These are phyloP conservation scores for Oryza brachyantha DNA, from an alignment of 176 grass and related monocot genomes.

Conservation along the genomic window DNA sequence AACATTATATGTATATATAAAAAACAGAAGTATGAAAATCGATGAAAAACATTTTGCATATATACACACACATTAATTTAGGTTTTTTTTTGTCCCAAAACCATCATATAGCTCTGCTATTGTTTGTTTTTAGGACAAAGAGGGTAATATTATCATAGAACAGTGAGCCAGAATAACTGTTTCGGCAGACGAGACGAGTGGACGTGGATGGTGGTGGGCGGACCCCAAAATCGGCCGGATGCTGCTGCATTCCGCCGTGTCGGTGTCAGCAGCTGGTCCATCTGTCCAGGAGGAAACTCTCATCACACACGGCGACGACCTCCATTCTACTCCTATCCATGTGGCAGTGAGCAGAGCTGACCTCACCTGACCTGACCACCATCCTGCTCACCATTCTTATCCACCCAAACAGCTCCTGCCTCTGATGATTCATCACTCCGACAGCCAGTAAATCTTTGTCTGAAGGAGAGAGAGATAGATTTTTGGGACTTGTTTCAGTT, in stretches of 20 bases:
- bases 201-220: background rate
- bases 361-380: no score
- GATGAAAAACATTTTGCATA: no score
- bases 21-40: no score
- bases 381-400: background rate
- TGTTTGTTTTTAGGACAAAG: no score
- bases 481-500: background rate
- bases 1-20: no score
- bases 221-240: background rate
- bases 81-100: no score
- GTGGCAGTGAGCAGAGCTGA: background rate
- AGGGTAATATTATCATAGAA: no score
- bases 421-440: background rate
- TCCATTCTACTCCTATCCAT: background rate
- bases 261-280: background rate
- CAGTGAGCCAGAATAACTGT: no score
- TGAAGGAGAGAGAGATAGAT: background rate
- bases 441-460: background rate
- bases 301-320: background rate
- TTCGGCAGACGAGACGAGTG: background rate
- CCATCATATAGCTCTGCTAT: no score
- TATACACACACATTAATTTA: no score
- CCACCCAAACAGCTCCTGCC: background rate
- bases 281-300: background rate
- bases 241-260: slow-evolving; percentile 6